phyloP scores from a whole-genome alignment of 352 stramenopile genomes.

The Blastocystis sp. region DNA sequence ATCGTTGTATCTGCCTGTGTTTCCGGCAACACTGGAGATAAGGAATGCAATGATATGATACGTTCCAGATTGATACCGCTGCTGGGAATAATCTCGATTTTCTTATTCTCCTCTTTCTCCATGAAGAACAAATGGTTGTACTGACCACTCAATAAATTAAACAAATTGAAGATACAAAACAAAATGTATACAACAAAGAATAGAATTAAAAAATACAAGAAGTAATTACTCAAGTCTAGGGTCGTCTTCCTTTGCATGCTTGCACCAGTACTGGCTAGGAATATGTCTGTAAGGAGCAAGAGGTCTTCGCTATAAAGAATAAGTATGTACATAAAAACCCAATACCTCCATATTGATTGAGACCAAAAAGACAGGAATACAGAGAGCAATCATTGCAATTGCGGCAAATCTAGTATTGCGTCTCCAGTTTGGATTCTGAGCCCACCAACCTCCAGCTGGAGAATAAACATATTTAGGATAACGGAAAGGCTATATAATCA shows the following conservation, averaged over 20 bases:
- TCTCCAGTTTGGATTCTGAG: constrained; percentile 48
- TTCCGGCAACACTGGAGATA: not conserved
- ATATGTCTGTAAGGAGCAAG: constrained; percentile 21
- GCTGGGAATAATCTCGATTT: not conserved
- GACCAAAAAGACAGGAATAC: constrained; percentile 49
- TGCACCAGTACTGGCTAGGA: constrained; percentile 60
- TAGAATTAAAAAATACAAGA: constrained; percentile 31
- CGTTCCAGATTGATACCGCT: not conserved
- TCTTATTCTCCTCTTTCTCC: not conserved
- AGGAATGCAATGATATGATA: not conserved
- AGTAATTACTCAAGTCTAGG: constrained; percentile 59
- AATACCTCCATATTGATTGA: constrained; percentile 35
- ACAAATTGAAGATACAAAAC: not conserved
- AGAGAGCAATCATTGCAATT: not conserved
- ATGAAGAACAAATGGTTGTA: not conserved
- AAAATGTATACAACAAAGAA: constrained; percentile 35
- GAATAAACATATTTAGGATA: constrained; percentile 60
- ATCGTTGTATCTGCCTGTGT: not conserved
- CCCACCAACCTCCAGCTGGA: constrained; percentile 58
- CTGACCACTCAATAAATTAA: not conserved
- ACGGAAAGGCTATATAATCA: constrained; percentile 46
- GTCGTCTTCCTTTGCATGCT: constrained; percentile 60
- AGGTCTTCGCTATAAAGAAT: constrained; percentile 51
- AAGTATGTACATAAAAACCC: not conserved
- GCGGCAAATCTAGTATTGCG: constrained; percentile 53